Percentiles rank a stretch among this genome's conserved stretches.
These are phyloP conservation scores for Aspergillus olivimuriae DNA, from an alignment of 495 filamentous ascomycete species.

Conservation along the genomic window DNA sequence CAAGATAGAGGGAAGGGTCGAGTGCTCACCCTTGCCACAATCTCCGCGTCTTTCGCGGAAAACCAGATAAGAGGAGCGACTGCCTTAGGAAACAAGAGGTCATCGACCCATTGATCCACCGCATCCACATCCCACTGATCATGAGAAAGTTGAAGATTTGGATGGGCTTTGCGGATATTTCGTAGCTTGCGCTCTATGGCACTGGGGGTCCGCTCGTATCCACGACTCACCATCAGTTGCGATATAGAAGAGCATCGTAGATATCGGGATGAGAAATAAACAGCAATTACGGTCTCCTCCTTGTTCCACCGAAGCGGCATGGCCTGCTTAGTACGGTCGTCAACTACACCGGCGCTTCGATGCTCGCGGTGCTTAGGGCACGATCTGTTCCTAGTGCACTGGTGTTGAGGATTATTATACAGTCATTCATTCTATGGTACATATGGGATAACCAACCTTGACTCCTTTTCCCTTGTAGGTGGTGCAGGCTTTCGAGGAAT, in stretches of 20 bases:
- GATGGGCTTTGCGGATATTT: slow-evolving; percentile 17
- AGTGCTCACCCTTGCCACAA: slow-evolving; percentile 1
- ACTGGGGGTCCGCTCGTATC: neutral
- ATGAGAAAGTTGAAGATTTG: slow-evolving; percentile 26
- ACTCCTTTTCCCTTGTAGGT: too few relatives aligned
- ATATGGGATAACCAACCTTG: too few relatives aligned
- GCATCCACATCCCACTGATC: slow-evolving; percentile 1
- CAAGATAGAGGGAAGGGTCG: neutral
- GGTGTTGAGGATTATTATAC: too few relatives aligned
- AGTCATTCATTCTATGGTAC: too few relatives aligned
- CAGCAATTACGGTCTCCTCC: neutral
- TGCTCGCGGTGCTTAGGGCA: too few relatives aligned
- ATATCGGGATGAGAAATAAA: neutral
- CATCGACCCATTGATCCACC: neutral
- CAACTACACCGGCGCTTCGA: too few relatives aligned
- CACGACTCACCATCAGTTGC: neutral
- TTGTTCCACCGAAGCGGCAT: neutral
- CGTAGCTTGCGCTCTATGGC: neutral
- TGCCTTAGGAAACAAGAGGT: neutral
- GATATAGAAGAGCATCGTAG: neutral
- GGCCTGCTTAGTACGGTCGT: neutral
- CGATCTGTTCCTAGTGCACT: too few relatives aligned
- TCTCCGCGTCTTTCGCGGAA: neutral
- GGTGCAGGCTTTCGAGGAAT: too few relatives aligned
- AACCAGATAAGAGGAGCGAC: slow-evolving; percentile 1